Percentiles rank a stretch among this genome's conserved stretches.
Conservation (phyloP, 768 basidiomycete species). For the Rubroboletus pulcherrimus region DNA sequence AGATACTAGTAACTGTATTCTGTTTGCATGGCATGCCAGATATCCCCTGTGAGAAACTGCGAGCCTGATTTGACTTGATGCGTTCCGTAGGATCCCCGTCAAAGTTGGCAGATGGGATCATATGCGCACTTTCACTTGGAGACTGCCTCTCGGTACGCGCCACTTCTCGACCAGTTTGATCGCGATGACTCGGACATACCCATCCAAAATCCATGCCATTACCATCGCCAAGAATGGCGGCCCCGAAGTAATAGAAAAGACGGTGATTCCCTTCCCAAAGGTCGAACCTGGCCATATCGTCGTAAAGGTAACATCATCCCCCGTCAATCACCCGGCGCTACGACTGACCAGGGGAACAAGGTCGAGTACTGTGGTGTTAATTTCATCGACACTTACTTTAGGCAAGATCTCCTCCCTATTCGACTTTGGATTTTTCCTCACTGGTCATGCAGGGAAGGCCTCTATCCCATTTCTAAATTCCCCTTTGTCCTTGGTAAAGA, state of each 20-base stretch:
- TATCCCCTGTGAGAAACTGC: neutral
- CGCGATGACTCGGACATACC: constrained; percentile 45
- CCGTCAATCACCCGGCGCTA: neutral
- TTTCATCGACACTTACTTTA: constrained; percentile 82
- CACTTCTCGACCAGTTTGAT: constrained; percentile 28
- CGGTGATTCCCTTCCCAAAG: constrained; percentile 62
- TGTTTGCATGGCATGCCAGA: too few species aligned
- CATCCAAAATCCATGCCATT: constrained; percentile 64
- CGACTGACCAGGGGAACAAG: constrained; percentile 32
- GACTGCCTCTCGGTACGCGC: constrained; percentile 24
- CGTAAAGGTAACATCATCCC: constrained; percentile 31
- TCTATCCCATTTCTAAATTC: constrained; percentile 56
- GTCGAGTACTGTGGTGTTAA: constrained; percentile 79
- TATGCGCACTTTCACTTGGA: constrained; percentile 14
- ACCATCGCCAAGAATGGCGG: constrained; percentile 72
- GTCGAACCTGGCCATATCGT: constrained; percentile 57
- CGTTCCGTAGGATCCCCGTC: neutral
- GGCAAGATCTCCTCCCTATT: constrained; percentile 38
- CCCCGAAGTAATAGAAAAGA: constrained; percentile 71
- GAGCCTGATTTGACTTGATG: neutral
- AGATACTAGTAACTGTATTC: neutral
- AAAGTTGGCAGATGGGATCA: neutral
- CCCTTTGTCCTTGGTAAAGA: constrained; percentile 78
- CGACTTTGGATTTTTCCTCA: neutral
- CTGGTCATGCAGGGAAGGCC: constrained; percentile 45